phyloP scores from a whole-genome alignment of 768 basidiomycete species.

The Boletus huronensis region DNA sequence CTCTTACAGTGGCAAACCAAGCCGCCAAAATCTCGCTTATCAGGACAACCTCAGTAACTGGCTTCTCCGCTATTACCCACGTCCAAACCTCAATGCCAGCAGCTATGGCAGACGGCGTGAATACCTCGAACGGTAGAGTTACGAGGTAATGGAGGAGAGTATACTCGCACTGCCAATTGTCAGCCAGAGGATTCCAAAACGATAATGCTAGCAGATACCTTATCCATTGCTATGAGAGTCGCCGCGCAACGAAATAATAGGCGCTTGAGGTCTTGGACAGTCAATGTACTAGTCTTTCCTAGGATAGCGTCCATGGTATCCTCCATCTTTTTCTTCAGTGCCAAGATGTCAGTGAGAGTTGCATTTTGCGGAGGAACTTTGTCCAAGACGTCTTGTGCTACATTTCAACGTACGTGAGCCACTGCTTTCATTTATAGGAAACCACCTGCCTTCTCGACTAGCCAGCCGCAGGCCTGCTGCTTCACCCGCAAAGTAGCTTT shows the following conservation, averaged over 20 bases:
- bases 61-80: conserved; percentile 88
- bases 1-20: conserved; percentile 80
- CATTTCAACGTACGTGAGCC: background rate
- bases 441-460: conserved; percentile 53
- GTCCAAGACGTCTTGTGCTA: conserved; percentile 58
- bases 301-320: conserved; percentile 65
- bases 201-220: conserved; percentile 38
- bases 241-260: conserved; percentile 86
- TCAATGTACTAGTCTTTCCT: conserved; percentile 67
- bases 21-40: conserved; percentile 84
- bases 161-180: conserved; percentile 65
- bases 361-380: conserved; percentile 58
- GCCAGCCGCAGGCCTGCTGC: conserved; percentile 76
- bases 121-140: conserved; percentile 81
- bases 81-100: conserved; percentile 94
- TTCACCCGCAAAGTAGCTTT: conserved; percentile 88
- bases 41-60: conserved; percentile 74
- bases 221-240: conserved; percentile 63
- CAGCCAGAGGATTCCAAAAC: background rate
- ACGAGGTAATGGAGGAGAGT: conserved; percentile 87
- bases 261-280: conserved; percentile 78
- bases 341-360: conserved; percentile 57
- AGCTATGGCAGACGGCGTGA: conserved; percentile 80
- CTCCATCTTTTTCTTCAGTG: conserved; percentile 65
- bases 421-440: background rate